Evolutionary conservation across 164 flowering plant species (phyloP), one percentile per base, ranked within the genome.

Genomic region (Umbilicus rupestris): DNA sequence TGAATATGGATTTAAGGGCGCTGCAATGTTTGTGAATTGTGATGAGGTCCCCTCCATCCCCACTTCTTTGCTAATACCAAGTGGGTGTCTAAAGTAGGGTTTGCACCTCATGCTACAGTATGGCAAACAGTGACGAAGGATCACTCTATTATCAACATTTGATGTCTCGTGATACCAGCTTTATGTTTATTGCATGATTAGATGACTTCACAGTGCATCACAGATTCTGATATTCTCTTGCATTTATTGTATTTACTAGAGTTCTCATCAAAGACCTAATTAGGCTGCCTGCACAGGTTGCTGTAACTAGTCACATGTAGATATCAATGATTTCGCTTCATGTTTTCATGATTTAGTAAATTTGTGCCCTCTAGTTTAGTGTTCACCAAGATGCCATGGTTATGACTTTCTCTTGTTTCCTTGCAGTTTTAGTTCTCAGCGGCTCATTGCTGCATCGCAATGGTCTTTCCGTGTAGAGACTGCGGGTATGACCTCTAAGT

Each of bases 1-100:
- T 39, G 69, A 66, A 55, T 68, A 74, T 75, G 67, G 66, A 62
- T 60, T 58, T 60, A 67, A 72, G 67, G 63, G 30, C 60, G 65
- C 73, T 44, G 62, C 49, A 69, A 63, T 39, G 37, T 11, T 26
- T 55, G 33, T 15, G n/a, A n/a, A n/a, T 30, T 10, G 60, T 17
- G n/a, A n/a, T n/a, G n/a, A 55, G 33, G 29, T 30, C 24, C 58
- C 29, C 15, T 52, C 30, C 60, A 55, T 26, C 60, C 60, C 33
- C 60, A 55, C 33, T 55, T 55, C 33, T n/a, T 28, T 50, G 57
- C 33, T 22, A 3, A 47, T 7, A 44, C 16, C 49, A 47, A 47
- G 22, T 47, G 22, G 44, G 44, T 12, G 12, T 8, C 24, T 5
- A 19, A 19, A 10, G 55, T 19, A 11, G 55, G 55, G 55, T 47